These are phyloP conservation scores for Mitragyna speciosa DNA, from an alignment of 257 asterid species.

Conservation along the genomic window DNA sequence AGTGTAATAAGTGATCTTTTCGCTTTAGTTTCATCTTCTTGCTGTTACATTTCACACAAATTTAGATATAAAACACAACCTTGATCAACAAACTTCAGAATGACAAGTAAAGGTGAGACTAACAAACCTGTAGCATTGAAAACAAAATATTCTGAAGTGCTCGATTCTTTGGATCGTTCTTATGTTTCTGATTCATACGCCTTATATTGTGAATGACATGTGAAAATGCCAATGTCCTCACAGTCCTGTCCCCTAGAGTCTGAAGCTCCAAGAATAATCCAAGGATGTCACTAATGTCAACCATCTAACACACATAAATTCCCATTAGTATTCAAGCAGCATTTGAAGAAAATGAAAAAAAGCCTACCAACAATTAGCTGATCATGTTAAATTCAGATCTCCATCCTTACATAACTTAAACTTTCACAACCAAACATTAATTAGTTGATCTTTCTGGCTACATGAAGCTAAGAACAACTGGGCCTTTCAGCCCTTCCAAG, in stretches of 20 bases:
- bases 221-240: conserved; percentile 63
- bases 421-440: too few species aligned
- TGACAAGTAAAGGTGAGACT: conserved; percentile 10
- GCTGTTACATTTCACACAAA: conserved; percentile 41
- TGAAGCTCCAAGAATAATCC: conserved; percentile 89
- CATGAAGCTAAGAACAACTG: neutral
- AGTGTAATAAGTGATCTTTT: conserved; percentile 73
- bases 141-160: conserved; percentile 75
- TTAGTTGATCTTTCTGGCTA: neutral
- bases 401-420: neutral
- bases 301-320: conserved; percentile 34
- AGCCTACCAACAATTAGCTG: neutral
- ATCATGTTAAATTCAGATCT: neutral
- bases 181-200: conserved; percentile 86
- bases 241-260: conserved; percentile 64
- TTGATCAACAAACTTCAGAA: conserved; percentile 6
- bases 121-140: conserved; percentile 71
- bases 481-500: neutral
- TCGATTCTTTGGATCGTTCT: conserved; percentile 75
- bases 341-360: neutral
- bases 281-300: conserved; percentile 66
- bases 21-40: conserved; percentile 86
- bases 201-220: conserved; percentile 68
- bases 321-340: neutral
- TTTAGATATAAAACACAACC: conserved; percentile 15